Base-by-base conservation (phyloP, 331 rosid species). In the Acacia pycnantha region DNA sequence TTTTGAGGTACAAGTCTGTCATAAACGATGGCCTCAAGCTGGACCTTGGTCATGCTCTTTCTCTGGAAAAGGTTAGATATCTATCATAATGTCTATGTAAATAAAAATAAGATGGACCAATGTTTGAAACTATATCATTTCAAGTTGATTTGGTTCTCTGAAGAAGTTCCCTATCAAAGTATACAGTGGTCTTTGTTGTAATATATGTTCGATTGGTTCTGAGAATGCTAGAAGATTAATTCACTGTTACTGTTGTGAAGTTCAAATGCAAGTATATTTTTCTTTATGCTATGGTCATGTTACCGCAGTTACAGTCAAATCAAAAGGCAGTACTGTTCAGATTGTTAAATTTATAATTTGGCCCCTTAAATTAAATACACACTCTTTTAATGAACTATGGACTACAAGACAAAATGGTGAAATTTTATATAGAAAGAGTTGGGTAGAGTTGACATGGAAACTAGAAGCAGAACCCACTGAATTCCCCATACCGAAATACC, bases 21-120 rank as follows among this genome's bases (percentile, higher is more conserved):
- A 89, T 95, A 68, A 95, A 93, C 70, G 99, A 95, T 76, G 99
- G 99, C 79, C 70, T 95, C 70, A 90, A 86, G 90, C 88, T 90
- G 72, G 95, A 93, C 76, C 90, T 95, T 56, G 92, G 87, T 29
- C 85, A 29, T 44, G 98, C 99, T 77, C 94, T 93, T 76, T 37
- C 89, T 19, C 87, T 95, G 22, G 99, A 95, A 85, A 93, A 93
- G 98, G 99, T 93, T 2, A 83, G 56, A 58, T 40, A 46, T 58
- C 5, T 61, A 21, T 19, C 18, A 65, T 19, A 64, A 21, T 14
- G 22, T 70, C 41, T 64, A 27, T 5, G 73, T 37, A 6, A 41
- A 24, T 31, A 1, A 41, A 5, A 41, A 24, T 31, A 1, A 41
- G 27, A 24, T 64, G 64, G 35, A 19, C 72, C 35, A 2, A 53